phyloP scores from a whole-genome alignment of 2,329 filamentous ascomycete genomes.

The Shiraia sp. region DNA sequence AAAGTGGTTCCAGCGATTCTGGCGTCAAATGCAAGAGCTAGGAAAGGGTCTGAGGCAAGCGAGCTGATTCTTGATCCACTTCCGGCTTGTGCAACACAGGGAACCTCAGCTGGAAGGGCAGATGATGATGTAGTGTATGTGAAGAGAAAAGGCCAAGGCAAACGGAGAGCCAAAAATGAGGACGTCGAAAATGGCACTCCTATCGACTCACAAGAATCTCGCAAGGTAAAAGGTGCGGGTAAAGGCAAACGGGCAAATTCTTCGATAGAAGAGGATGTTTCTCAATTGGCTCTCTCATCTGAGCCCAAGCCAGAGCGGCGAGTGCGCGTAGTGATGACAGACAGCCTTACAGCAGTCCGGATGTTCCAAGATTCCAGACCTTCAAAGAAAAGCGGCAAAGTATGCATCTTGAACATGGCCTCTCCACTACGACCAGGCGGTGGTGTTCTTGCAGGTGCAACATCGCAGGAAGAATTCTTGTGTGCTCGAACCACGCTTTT shows the following conservation, averaged over 20 bases:
- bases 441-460: constrained; percentile 63
- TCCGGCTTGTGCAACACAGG: constrained; percentile 4
- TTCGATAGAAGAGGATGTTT: constrained; percentile 14
- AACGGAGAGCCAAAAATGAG: constrained; percentile 28
- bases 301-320: constrained; percentile 25
- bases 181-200: constrained; percentile 6
- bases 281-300: constrained; percentile 3
- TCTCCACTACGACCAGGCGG: constrained; percentile 65
- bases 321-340: constrained; percentile 54
- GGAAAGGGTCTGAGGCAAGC: constrained; percentile 57
- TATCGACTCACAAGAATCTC: constrained; percentile 1
- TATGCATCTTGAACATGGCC: constrained; percentile 66
- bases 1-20: constrained; percentile 62
- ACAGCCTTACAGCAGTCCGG: constrained; percentile 59
- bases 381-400: constrained; percentile 39
- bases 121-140: constrained; percentile 24
- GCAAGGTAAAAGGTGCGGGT: constrained; percentile 10
- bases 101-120: not conserved
- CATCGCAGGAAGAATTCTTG: constrained; percentile 64
- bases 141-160: constrained; percentile 41
- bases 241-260: constrained; percentile 13
- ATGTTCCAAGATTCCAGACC: constrained; percentile 7
- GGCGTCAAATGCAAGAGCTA: constrained; percentile 57
- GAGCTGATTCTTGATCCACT: constrained; percentile 53
- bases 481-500: constrained; percentile 65